Evolutionary conservation across 2,329 filamentous ascomycete genomes (phyloP).

Genomic region (Pleochaeta shiraiana): DNA sequence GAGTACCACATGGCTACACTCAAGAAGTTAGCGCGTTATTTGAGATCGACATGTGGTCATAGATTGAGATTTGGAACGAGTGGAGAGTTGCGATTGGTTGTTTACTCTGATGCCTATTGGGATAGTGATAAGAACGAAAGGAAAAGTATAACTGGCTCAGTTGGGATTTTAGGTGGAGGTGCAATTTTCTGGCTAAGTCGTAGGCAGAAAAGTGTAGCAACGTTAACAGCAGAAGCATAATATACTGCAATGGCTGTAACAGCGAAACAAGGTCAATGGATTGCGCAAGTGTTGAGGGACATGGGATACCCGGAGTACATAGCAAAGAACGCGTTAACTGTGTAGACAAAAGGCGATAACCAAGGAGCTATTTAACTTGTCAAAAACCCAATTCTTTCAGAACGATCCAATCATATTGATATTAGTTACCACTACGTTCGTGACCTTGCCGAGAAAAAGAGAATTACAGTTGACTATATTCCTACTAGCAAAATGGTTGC

Average conservation of each 20-base stretch:
- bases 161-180: constrained; percentile 2
- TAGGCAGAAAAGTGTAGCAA: background rate
- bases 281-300: background rate
- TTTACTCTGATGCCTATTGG: constrained; percentile 2
- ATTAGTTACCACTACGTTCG: constrained; percentile 1
- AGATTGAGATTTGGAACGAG: background rate
- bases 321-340: background rate
- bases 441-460: background rate
- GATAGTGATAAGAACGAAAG: background rate
- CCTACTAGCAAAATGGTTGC: background rate
- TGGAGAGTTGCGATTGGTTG: background rate
- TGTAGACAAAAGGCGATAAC: background rate
- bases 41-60: background rate
- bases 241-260: background rate
- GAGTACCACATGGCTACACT: background rate
- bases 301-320: background rate
- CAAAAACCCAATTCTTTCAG: background rate
- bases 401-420: background rate
- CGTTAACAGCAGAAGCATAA: background rate
- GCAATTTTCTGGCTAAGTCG: background rate
- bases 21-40: constrained; percentile 1
- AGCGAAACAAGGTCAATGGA: background rate
- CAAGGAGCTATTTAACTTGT: constrained; percentile 2
- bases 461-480: background rate
- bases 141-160: background rate